A percentile compares a stretch with the other conserved stretches of the same genome.
Conservation (phyloP, 1,284 basidiomycete species). For the Cryptococcus floricola region DNA sequence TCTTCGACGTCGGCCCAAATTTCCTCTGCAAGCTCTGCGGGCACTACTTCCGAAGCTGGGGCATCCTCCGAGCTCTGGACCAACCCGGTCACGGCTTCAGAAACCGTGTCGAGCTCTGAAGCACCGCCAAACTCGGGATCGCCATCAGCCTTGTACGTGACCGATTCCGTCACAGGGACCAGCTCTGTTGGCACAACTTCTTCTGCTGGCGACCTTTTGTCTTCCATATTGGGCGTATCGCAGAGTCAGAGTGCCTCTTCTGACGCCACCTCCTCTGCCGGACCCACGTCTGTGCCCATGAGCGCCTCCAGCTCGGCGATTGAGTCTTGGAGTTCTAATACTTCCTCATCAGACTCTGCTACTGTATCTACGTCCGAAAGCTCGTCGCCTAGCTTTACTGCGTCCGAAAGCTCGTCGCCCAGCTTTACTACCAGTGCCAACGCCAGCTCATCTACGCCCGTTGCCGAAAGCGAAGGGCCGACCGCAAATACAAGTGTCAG, state of each 20-base stretch:
- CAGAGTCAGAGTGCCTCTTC: background rate
- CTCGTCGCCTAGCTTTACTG: background rate
- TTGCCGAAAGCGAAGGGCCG: no score
- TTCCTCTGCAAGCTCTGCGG: background rate
- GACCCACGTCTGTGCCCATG: background rate
- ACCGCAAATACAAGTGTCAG: no score
- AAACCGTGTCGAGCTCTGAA: background rate
- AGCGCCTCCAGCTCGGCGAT: background rate
- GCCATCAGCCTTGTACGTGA: background rate
- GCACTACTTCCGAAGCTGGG: background rate
- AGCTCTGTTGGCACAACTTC: background rate
- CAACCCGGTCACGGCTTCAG: background rate
- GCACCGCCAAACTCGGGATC: background rate
- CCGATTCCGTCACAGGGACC: background rate
- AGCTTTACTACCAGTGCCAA: no score
- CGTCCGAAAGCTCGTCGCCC: background rate
- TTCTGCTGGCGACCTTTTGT: background rate
- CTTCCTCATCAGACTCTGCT: background rate
- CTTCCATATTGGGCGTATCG: no score
- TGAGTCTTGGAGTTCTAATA: background rate
- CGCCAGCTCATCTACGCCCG: no score
- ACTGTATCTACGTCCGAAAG: background rate
- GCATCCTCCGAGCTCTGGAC: background rate
- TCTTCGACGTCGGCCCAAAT: background rate
- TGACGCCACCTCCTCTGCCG: background rate